Conservation (phyloP, 495 filamentous ascomycete genomes). For the Podospora appendiculata region DNA sequence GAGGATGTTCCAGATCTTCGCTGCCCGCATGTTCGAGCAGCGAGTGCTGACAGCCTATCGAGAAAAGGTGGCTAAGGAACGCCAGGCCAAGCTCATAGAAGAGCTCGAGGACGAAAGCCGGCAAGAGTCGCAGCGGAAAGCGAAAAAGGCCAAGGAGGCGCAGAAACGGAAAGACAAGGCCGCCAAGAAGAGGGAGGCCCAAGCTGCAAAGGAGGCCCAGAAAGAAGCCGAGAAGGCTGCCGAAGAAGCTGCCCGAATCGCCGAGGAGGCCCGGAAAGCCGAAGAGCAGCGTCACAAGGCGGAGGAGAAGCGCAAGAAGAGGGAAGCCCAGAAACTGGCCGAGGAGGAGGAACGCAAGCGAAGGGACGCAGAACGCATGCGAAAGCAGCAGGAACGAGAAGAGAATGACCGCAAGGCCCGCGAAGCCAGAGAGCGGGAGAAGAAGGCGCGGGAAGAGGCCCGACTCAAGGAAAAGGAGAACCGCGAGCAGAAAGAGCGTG, state of each 20-base stretch:
- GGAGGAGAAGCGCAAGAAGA: conserved; percentile 87
- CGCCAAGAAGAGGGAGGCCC: conserved; percentile 71
- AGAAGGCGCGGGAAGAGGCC: conserved; percentile 65
- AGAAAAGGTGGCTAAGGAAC: conserved; percentile 90
- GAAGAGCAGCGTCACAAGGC: conserved; percentile 73
- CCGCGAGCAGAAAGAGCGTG: conserved; percentile 57
- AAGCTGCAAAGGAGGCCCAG: conserved; percentile 81
- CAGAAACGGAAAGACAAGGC: conserved; percentile 90
- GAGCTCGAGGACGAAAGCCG: conserved; percentile 81
- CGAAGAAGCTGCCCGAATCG: conserved; percentile 73
- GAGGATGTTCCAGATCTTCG: conserved; percentile 99
- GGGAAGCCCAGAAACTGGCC: conserved; percentile 84
- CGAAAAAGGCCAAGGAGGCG: conserved; percentile 88
- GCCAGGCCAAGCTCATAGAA: conserved; percentile 83
- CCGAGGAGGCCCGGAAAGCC: conserved; percentile 67
- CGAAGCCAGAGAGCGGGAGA: conserved; percentile 78
- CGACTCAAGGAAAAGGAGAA: conserved; percentile 61
- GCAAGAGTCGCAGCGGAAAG: conserved; percentile 67
- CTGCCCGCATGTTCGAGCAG: conserved; percentile 98
- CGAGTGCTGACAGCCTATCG: conserved; percentile 93
- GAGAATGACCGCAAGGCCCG: conserved; percentile 75
- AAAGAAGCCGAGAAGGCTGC: conserved; percentile 84
- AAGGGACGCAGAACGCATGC: conserved; percentile 54
- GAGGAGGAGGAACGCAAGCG: conserved; percentile 75
- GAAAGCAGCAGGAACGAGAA: conserved; percentile 70